phyloP scores from a whole-genome alignment of 495 filamentous ascomycete genomes.

The Cetradonia linearis region DNA sequence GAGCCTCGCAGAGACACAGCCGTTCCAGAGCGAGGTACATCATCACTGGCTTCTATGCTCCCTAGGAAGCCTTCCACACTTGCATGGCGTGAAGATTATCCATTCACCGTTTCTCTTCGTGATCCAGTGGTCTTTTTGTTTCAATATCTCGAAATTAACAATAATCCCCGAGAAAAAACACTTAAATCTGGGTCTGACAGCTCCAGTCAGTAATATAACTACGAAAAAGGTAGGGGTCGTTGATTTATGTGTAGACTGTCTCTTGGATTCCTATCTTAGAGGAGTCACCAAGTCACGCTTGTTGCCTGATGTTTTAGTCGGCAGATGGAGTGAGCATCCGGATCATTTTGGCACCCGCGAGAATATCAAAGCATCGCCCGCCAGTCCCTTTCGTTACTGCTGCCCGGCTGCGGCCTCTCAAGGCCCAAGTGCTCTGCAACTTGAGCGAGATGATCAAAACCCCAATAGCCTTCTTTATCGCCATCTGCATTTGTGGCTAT shows the following conservation, averaged over 20 bases:
- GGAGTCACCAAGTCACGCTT: too few relatives aligned
- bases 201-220: too few relatives aligned
- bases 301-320: too few relatives aligned
- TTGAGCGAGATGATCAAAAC: slow-evolving; percentile 58
- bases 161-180: too few relatives aligned
- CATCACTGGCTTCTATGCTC: background rate
- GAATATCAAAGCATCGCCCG: slow-evolving; percentile 38
- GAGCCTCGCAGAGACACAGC: background rate
- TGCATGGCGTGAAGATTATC: background rate
- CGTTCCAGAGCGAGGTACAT: background rate
- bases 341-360: too few relatives aligned
- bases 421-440: slow-evolving; percentile 53
- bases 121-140: background rate
- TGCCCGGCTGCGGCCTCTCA: slow-evolving; percentile 29
- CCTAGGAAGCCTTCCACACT: background rate
- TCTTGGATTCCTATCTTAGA: too few relatives aligned
- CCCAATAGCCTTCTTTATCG: slow-evolving; percentile 55
- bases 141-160: too few relatives aligned
- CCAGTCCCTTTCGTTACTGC: slow-evolving; percentile 32
- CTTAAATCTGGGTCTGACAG: too few relatives aligned
- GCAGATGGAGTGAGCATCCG: too few relatives aligned
- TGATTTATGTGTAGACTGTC: too few relatives aligned
- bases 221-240: too few relatives aligned
- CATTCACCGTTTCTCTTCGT: background rate
- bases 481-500: slow-evolving; percentile 45